A percentile compares a stretch with the other conserved stretches of the same genome.
phyloP scores from a whole-genome alignment of 257 asterid genomes.

The Perilla frutescens region DNA sequence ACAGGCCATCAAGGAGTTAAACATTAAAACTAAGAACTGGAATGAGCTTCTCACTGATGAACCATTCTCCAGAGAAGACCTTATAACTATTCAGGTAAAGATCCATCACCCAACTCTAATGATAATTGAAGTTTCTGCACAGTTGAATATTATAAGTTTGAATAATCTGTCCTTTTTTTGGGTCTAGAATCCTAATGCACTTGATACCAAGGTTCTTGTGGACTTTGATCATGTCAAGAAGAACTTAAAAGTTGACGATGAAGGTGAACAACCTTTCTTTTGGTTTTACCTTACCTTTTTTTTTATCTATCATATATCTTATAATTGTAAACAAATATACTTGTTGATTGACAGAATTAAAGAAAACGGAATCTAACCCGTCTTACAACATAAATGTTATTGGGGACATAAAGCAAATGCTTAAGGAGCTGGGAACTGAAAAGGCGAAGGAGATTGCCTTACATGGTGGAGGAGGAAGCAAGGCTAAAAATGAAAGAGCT shows the following conservation, averaged over 20 bases:
- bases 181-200: constrained; percentile 87
- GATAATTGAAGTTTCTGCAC: constrained; percentile 11
- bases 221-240: constrained; percentile 95
- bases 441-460: constrained; percentile 89
- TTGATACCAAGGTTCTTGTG: constrained; percentile 72
- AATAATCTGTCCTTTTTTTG: constrained; percentile 25
- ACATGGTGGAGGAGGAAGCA: constrained; percentile 98
- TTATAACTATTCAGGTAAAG: constrained; percentile 87
- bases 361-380: constrained; percentile 86
- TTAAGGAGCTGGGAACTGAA: constrained; percentile 94
- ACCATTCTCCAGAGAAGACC: constrained; percentile 80
- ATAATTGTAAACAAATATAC: constrained; percentile 21
- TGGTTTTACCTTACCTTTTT: neutral
- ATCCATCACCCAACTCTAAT: constrained; percentile 18
- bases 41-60: constrained; percentile 98
- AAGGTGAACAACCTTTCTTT: constrained; percentile 56
- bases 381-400: constrained; percentile 76
- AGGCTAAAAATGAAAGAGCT: constrained; percentile 87
- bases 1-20: constrained; percentile 93
- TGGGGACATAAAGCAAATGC: constrained; percentile 93
- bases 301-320: neutral
- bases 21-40: constrained; percentile 93
- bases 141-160: constrained; percentile 18
- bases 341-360: constrained; percentile 56
- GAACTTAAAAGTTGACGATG: constrained; percentile 85